Base-by-base conservation (phyloP, 345 rosid species). In the Lepidium didymum region DNA sequence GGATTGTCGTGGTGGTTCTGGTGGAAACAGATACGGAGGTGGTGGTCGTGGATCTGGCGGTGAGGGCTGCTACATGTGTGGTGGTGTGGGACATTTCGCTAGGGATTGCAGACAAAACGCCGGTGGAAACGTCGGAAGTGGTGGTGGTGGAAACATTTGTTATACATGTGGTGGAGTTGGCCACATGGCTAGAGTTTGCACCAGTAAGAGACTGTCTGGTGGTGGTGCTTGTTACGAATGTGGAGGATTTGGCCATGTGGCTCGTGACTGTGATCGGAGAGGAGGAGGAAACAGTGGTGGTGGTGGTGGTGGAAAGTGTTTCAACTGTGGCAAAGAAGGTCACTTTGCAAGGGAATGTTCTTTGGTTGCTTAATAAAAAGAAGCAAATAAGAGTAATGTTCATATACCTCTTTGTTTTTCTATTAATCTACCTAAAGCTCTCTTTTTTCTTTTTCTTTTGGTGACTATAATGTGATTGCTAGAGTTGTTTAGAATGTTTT, bases 261-360 rank as follows among this genome's bases (percentile, higher is more conserved):
- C 81, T 33, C 77, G 85, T 51, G 85, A 81, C 38, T 79, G 72
- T 56, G 57, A 70, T 34, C 77, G 75, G 23, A 70, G 74, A 27
- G 77, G 75, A 27, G n/a, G 68, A 6, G 42, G 44, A 29, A 41
- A 64, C 14, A 15, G 62, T 12, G 68, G 67, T 0, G 46, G 56
- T 0, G 23, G 41, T 7, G 73, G 72, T 1, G 78, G 75, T 12
- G 63, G 40, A 10, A 71, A 37, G 29, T 85, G 89, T 43, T 85
- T 76, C 64, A 77, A 62, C 3, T 85, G 89, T 2, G 85, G 87
- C 14, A 70, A 75, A 9, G 63, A 47, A 9, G 87, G 87, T 25
- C 89, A 85, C 59, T 72, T 85, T 65, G 83, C 85, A 1, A 81
- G 81, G 74, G 87, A 85, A 1, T 82, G 89, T 63, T 68, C 76